Conservation (phyloP, 345 rosid genomes). For the Salix brachista region DNA sequence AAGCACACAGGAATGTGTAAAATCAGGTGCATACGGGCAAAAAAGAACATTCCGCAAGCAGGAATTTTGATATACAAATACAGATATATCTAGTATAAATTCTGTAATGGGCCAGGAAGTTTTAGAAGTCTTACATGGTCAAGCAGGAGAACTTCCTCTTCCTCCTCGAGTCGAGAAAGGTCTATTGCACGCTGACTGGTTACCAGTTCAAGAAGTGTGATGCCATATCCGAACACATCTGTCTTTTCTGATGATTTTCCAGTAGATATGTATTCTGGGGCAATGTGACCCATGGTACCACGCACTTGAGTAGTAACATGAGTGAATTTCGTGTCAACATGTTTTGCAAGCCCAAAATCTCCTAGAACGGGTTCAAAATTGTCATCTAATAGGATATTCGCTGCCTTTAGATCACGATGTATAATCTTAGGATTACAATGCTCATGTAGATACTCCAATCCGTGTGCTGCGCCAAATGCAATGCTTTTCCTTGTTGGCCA, state of each 20-base stretch:
- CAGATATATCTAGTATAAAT: no score
- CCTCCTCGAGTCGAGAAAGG: constrained; percentile 78
- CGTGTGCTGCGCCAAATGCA: constrained; percentile 81
- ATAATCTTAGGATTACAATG: constrained; percentile 83
- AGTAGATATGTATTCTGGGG: constrained; percentile 83
- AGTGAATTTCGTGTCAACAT: constrained; percentile 58
- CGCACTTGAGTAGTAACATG: constrained; percentile 87
- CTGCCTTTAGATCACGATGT: constrained; percentile 88
- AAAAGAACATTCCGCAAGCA: not conserved
- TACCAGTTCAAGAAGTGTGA: constrained; percentile 83
- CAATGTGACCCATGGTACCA: constrained; percentile 93
- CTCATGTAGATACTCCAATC: constrained; percentile 82
- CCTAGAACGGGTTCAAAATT: constrained; percentile 81
- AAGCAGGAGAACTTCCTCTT: constrained; percentile 82
- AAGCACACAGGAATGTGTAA: no score
- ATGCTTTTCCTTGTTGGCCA: constrained; percentile 79
- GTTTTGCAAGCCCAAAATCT: constrained; percentile 77
- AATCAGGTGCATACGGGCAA: no score
- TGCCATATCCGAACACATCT: constrained; percentile 87
- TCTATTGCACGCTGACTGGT: constrained; percentile 91
- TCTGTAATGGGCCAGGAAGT: no score
- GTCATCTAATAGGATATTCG: constrained; percentile 77
- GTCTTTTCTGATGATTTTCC: constrained; percentile 87
- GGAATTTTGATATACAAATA: not conserved
- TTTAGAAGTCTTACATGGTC: constrained; percentile 61